Percentiles rank a stretch among this genome's conserved stretches.
Evolutionary conservation across 106 monocot species (phyloP).

Genomic region (Dioscorea dumetorum): DNA sequence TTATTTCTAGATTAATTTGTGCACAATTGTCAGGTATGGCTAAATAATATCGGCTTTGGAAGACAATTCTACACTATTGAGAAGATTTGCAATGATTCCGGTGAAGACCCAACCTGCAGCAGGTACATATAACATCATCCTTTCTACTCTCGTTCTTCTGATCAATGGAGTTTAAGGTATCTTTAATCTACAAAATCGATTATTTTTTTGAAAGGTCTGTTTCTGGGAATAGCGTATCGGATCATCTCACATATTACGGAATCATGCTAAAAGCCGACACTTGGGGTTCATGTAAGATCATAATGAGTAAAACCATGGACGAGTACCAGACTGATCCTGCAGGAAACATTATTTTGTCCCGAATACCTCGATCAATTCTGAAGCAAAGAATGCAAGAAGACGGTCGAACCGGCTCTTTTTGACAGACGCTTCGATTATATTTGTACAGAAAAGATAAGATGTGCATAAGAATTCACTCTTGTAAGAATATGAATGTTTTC

Average conservation of each 20-base stretch:
- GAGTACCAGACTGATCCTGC: conserved; percentile 23
- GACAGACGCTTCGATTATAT: neutral
- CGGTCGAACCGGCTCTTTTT: neutral
- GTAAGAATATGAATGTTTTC: too few species aligned
- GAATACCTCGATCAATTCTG: conserved; percentile 13
- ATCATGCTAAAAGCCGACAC: conserved; percentile 44
- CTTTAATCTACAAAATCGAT: neutral
- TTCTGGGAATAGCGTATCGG: conserved; percentile 61
- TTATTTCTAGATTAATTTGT: neutral
- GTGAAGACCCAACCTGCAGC: conserved; percentile 91
- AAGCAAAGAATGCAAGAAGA: neutral
- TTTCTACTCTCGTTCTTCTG: neutral
- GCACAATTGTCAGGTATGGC: conserved; percentile 71
- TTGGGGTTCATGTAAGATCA: conserved; percentile 63
- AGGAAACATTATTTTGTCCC: conserved; percentile 58
- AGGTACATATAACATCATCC: conserved; percentile 33
- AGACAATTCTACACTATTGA: conserved; percentile 55
- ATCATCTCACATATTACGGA: conserved; percentile 70
- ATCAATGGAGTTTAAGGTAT: too few species aligned
- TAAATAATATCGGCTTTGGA: conserved; percentile 68
- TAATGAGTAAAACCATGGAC: conserved; percentile 17
- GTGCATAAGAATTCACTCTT: too few species aligned
- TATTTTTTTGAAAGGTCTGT: conserved; percentile 47
- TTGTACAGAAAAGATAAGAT: too few species aligned
- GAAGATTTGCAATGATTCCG: conserved; percentile 75